These are phyloP conservation scores for Pythium phragmitis DNA, from an alignment of 352 stramenopile genomes.

Conservation along the genomic window DNA sequence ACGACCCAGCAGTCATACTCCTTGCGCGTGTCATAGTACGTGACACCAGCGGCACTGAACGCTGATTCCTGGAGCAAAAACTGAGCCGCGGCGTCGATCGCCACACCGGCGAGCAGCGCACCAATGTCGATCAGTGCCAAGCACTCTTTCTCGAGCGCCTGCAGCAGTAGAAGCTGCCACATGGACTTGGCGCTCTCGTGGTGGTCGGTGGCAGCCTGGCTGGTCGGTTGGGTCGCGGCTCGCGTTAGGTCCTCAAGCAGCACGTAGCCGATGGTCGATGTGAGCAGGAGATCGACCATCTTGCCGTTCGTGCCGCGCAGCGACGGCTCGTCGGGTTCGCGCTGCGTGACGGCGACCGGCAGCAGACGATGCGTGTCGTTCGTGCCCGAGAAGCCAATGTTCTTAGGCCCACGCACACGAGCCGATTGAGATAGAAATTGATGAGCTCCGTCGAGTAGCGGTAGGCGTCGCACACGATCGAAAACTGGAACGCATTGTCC, in stretches of 20 bases:
- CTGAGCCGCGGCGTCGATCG: slow-evolving; percentile 46
- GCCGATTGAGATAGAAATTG: slow-evolving; percentile 87
- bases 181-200: background rate
- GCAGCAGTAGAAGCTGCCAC: slow-evolving; percentile 51
- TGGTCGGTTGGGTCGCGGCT: background rate
- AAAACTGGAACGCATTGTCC: slow-evolving; percentile 62
- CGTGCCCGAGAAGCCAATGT: slow-evolving; percentile 88
- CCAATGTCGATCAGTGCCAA: slow-evolving; percentile 86
- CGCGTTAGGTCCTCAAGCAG: background rate
- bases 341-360: slow-evolving; percentile 64
- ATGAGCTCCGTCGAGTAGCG: slow-evolving; percentile 65
- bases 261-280: slow-evolving; percentile 35
- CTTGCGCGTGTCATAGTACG: slow-evolving; percentile 73
- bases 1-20: slow-evolving; percentile 79
- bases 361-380: slow-evolving; percentile 88
- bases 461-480: slow-evolving; percentile 49
- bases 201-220: background rate
- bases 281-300: slow-evolving; percentile 79
- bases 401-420: slow-evolving; percentile 52
- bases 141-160: slow-evolving; percentile 38
- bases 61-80: slow-evolving; percentile 37
- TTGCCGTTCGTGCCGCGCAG: slow-evolving; percentile 80
- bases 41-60: slow-evolving; percentile 49
- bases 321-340: slow-evolving; percentile 45
- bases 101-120: slow-evolving; percentile 70